phyloP scores from a whole-genome alignment of 2,329 filamentous ascomycete species.

The Fusarium sp. region DNA sequence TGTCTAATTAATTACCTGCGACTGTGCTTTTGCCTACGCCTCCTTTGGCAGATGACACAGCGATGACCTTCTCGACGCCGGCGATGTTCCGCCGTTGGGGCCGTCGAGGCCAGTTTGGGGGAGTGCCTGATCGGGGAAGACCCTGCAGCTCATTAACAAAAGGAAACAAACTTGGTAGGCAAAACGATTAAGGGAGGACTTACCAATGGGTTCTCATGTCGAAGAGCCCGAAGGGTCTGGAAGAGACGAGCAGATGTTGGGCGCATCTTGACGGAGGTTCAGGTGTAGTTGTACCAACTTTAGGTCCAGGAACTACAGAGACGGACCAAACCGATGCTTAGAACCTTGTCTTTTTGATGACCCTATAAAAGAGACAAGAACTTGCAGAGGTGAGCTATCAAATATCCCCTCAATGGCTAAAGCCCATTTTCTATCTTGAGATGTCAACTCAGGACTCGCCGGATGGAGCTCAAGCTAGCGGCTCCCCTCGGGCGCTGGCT shows the following conservation, averaged over 20 bases:
- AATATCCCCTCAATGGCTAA: slow-evolving; percentile 4
- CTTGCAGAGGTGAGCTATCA: not conserved
- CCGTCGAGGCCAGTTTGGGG: slow-evolving; percentile 75
- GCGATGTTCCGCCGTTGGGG: slow-evolving; percentile 86
- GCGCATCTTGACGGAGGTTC: slow-evolving; percentile 54
- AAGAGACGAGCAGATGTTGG: slow-evolving; percentile 56
- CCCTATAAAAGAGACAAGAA: not conserved
- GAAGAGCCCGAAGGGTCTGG: slow-evolving; percentile 49
- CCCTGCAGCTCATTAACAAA: slow-evolving; percentile 69
- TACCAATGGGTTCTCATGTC: slow-evolving; percentile 92
- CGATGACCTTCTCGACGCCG: slow-evolving; percentile 91
- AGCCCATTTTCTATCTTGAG: slow-evolving; percentile 3
- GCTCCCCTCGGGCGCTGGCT: slow-evolving; percentile 20
- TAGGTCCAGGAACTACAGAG: not conserved
- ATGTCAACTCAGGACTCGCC: slow-evolving; percentile 8
- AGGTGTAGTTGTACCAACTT: not conserved
- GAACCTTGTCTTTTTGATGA: not conserved
- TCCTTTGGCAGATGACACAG: slow-evolving; percentile 97
- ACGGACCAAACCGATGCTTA: not conserved
- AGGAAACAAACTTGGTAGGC: not conserved
- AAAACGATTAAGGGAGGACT: not conserved
- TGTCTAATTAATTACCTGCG: slow-evolving; percentile 69
- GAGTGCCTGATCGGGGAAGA: slow-evolving; percentile 81
- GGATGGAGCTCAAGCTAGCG: slow-evolving; percentile 23
- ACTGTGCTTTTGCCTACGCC: slow-evolving; percentile 99